These are phyloP conservation scores for Globisporangium canariense DNA, from an alignment of 352 stramenopile genomes.

Conservation along the genomic window DNA sequence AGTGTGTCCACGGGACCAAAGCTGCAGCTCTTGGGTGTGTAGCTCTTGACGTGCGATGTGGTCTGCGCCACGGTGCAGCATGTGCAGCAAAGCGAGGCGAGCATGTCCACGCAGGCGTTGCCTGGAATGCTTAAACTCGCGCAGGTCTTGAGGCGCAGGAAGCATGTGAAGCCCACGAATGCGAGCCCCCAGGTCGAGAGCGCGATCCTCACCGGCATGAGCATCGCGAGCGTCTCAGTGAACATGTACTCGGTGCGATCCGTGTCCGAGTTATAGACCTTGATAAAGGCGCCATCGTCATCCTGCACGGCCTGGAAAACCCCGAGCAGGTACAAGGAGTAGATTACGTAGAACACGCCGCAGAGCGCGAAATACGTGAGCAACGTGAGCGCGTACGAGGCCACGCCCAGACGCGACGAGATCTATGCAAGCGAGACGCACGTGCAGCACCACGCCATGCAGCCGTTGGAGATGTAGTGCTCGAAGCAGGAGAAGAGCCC, in stretches of 20 bases:
- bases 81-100: conserved; percentile 16
- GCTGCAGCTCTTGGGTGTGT: conserved; percentile 21
- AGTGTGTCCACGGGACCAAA: conserved; percentile 18
- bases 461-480: conserved; percentile 29
- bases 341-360: neutral
- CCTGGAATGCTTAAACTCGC: conserved; percentile 15
- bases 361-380: conserved; percentile 12
- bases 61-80: conserved; percentile 27
- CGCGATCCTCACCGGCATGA: neutral
- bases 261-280: neutral
- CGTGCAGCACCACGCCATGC: conserved; percentile 25
- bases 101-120: conserved; percentile 14
- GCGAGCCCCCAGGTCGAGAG: neutral
- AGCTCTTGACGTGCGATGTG: conserved; percentile 28
- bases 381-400: conserved; percentile 21
- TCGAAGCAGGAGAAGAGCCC: conserved; percentile 30
- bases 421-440: conserved; percentile 29
- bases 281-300: neutral
- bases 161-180: conserved; percentile 3
- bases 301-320: neutral
- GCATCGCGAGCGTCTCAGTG: neutral
- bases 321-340: conserved; percentile 1
- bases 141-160: conserved; percentile 7
- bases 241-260: neutral
- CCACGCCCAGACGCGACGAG: conserved; percentile 14